Evolutionary conservation across 169 alveolate species (phyloP), one percentile per base, ranked within the genome.

Genomic region (Sarcocystis neurona): DNA sequence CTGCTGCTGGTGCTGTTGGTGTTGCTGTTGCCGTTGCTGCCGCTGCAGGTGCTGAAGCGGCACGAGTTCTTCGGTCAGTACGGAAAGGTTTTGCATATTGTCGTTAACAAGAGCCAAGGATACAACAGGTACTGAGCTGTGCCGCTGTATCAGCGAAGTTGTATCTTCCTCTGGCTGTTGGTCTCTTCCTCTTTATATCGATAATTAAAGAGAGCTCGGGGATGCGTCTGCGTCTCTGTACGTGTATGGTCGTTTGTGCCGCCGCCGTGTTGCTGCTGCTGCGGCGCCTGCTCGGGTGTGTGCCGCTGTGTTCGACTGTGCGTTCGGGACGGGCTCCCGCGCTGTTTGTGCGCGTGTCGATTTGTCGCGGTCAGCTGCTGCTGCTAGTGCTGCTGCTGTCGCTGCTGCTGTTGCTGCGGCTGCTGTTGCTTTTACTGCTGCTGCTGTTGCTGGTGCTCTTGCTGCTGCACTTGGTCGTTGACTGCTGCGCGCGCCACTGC

Each of bases 51-150:
- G 53, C 88, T 96, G 87, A 94, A 94, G 90, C 94, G 95, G 53
- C 93, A 90, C 68, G 97, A 96, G 88, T 94, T 94, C 87, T 96
- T 96, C 87, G 98, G 98, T 27, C 96, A 95, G 91, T 96, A 94
- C 82, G 98, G 98, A 0, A 93, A 95, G 79, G 96, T 96, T 37
- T 92, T 94, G 58, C 96, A 95, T 85, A 94, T 96, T 48, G 96
- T 96, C 78, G 93, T 96, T 43, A 93, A 95, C 72, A 94, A 95
- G 88, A 95, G 96, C 80, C 96, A 96, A 78, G 93, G 94, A n/a
- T 96, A 95, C 91, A 96, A 93, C 89, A 92, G 97, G n/a, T 93
- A 92, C 53, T n/a, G n/a, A n/a, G n/a, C n/a, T n/a, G n/a, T n/a
- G n/a, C n/a, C n/a, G n/a, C n/a, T n/a, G n/a, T n/a, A n/a, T n/a